Conservation (phyloP, 2,329 filamentous ascomycete species). For the Aspergillus niger region DNA sequence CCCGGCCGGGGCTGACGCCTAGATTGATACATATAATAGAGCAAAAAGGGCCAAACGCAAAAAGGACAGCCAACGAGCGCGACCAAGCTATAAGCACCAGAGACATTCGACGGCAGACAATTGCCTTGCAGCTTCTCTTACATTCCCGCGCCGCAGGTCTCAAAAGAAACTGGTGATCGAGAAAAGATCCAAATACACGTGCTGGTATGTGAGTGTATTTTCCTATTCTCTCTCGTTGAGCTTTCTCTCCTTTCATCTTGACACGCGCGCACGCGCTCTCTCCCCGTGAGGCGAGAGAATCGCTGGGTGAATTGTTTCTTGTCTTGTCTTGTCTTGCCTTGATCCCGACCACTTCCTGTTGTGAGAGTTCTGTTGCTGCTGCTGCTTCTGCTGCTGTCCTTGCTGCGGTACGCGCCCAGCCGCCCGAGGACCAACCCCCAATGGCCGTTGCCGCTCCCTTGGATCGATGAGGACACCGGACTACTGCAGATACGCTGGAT, state of each 20-base stretch:
- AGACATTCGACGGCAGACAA: slow-evolving; percentile 20
- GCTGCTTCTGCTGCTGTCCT: slow-evolving; percentile 5
- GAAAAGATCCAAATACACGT: slow-evolving; percentile 20
- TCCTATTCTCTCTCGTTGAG: slow-evolving; percentile 5
- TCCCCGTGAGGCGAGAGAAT: not conserved
- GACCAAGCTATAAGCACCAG: slow-evolving; percentile 16
- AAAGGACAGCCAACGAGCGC: not conserved
- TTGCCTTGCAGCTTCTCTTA: slow-evolving; percentile 28
- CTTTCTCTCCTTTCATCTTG: slow-evolving; percentile 7
- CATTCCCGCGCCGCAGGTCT: slow-evolving; percentile 24
- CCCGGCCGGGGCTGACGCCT: slow-evolving; percentile 9
- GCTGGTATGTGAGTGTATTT: slow-evolving; percentile 22
- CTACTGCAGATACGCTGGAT: slow-evolving; percentile 7
- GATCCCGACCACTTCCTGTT: not conserved
- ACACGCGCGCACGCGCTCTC: not conserved
- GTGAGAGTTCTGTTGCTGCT: not conserved
- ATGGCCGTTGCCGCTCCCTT: slow-evolving; percentile 7
- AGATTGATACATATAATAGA: slow-evolving; percentile 2
- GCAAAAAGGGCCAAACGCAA: slow-evolving; percentile 1
- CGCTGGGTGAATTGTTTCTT: slow-evolving; percentile 1
- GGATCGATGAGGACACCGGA: slow-evolving; percentile 12
- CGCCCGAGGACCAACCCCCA: slow-evolving; percentile 12
- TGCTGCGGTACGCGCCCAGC: slow-evolving; percentile 15
- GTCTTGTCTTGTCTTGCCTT: slow-evolving; percentile 4
- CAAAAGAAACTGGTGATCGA: slow-evolving; percentile 16